Evolutionary conservation across 208 protist genomes (phyloP).

Genomic region (Crithidia thermophila): DNA sequence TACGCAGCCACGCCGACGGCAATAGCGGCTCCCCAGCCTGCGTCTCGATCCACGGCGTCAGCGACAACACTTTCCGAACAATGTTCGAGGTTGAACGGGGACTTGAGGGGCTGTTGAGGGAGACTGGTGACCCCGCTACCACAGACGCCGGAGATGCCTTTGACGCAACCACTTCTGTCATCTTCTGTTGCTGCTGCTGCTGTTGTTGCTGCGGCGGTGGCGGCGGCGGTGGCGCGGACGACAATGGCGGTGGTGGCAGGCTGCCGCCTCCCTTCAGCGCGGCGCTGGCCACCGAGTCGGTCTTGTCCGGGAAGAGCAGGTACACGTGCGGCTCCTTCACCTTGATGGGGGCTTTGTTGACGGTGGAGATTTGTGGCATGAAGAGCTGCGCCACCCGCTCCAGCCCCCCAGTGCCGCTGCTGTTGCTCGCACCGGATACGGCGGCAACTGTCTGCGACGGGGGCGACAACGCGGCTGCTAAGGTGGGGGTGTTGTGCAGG

Average conservation of each 20-base stretch:
- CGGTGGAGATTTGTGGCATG: conserved; percentile 36
- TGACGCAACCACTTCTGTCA: too few species aligned
- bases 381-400: conserved; percentile 38
- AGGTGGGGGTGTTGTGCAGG: conserved; percentile 24
- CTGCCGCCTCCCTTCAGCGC: not conserved
- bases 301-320: conserved; percentile 2
- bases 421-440: too few species aligned
- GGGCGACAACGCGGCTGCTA: conserved; percentile 32
- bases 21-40: not conserved
- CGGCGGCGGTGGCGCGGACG: not conserved
- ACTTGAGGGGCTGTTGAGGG: too few species aligned
- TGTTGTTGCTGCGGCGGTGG: not conserved
- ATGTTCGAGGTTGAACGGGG: not conserved
- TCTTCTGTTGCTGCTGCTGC: not conserved
- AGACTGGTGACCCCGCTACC: too few species aligned
- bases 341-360: conserved; percentile 9
- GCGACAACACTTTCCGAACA: not conserved
- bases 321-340: conserved; percentile 9
- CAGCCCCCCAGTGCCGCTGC: conserved; percentile 27
- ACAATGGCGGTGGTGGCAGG: too few species aligned
- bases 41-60: not conserved
- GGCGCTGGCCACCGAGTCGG: not conserved
- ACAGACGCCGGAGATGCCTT: too few species aligned
- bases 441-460: not conserved
- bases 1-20: conserved; percentile 6